Evolutionary conservation across 305 asterid species (phyloP), one percentile per base, ranked within the genome.

Genomic region (Nicotiana rustica): DNA sequence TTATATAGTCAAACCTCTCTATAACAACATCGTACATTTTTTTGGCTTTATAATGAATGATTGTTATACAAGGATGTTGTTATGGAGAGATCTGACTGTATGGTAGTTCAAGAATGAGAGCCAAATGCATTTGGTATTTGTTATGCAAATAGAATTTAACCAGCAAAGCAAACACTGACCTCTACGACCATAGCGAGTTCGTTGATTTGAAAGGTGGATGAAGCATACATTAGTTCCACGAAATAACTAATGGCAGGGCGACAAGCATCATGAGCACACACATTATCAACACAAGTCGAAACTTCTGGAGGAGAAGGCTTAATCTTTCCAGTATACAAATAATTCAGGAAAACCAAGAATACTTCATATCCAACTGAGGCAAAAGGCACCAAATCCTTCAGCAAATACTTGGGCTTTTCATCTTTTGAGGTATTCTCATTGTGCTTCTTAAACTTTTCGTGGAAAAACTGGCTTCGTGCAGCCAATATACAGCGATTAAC

Each of bases 151-250:
- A 35, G 68, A 84, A 59, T 67, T 57, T 64, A 70, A 82, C 64
- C 49, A 79, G 41, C 47, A 65, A 10, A 29, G 77, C 31, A 82
- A 38, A 47, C 69, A 78, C 68, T 36, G 41, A 92, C 99, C 99
- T 95, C 96, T 85, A 90, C 86, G 18, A 89, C 87, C 88, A 88
- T 73, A 77, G 91, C 92, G 77, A 95, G 98, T 80, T 93, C 97
- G 81, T 90, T 90, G 84, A 95, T 91, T 89, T 92, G 93, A 85
- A 95, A 95, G 17, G 85, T 85, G 44, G 92, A 90, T 55, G 97
- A 93, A 82, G 97, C 95, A 83, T 93, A 92, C 94, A 95, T 93
- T 90, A 95, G 92, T 60, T 92, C 95, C 80, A 91, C 97, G 0
- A 93, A 92, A 56, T 87, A 95, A 76, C 61, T 85, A 71, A 95